phyloP scores from a whole-genome alignment of 2,329 filamentous ascomycete species.

The Sarocladium kiliense region DNA sequence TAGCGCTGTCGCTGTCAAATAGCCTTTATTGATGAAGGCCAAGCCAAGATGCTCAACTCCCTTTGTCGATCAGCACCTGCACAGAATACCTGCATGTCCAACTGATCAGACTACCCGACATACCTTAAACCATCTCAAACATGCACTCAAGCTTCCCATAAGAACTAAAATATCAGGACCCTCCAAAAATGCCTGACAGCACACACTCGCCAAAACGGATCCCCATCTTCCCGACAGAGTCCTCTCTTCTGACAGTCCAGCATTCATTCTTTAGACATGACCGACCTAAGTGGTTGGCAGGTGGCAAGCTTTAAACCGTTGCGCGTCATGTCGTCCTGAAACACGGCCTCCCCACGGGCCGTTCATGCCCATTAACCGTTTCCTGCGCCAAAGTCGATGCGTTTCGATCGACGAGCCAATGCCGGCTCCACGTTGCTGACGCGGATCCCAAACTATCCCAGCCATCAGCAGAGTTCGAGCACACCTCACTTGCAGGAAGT shows the following conservation, averaged over 20 bases:
- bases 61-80: too few species aligned
- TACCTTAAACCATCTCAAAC: too few species aligned
- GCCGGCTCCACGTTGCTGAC: not conserved
- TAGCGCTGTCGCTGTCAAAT: too few species aligned
- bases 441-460: not conserved
- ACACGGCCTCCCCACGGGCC: not conserved
- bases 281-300: too few species aligned
- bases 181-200: not conserved
- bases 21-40: too few species aligned
- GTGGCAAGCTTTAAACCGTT: not conserved
- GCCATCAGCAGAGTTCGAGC: too few species aligned
- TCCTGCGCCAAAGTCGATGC: not conserved
- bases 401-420: conserved; percentile 2
- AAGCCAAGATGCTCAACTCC: too few species aligned
- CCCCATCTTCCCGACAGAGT: not conserved
- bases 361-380: conserved; percentile 3
- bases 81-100: too few species aligned
- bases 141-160: too few species aligned
- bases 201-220: not conserved
- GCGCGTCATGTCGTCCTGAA: not conserved
- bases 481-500: too few species aligned
- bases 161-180: not conserved
- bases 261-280: not conserved
- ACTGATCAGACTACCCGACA: too few species aligned
- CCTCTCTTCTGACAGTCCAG: not conserved